Base-by-base conservation (phyloP, 108 stramenopile species). In the Thalassiosira profunda region DNA sequence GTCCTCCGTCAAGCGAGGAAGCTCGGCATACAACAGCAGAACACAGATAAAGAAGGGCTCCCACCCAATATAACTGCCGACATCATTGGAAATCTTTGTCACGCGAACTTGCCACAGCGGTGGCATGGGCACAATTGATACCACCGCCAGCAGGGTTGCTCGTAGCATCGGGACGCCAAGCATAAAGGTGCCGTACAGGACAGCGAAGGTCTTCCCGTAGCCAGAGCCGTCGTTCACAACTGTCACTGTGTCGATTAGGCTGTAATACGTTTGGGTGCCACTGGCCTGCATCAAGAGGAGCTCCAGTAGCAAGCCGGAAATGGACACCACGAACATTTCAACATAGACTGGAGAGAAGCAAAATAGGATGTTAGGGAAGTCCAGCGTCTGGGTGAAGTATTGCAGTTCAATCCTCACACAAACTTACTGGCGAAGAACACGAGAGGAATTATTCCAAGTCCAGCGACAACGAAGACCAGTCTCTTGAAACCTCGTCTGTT, bases 181-280 rank as follows among this genome's bases (percentile, higher is more conserved):
- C 55, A 65, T 94, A 96, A 30, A 96, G 84, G 9, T 91, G 94
- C 92, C 95, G 94, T 25, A 96, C 84, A 62, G 94, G 85, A 12
- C 81, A 83, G 31, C 85, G 85, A 48, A 88, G 28, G 58, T 96
- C 92, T 33, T 92, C 68, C 57, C 92, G 94, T 8, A 96, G 58
- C 8, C 92, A 91, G 47, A 96, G 94, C 80, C 76, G 89, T 46
- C 78, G 68, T 6, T 79, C 66, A 0, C 51, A 14, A 35, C 38
- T 1, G 2, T 23, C 5, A 65, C 64, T 6, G 31, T 25, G 7
- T 65, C 64, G 12, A 65, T 37, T 25, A 65, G 35, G 4, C 52
- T 54, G 53, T 54, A 65, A 52, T 65, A 52, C 10, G 41, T 9
- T 12, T 65, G 15, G 36, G 17, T 37, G 3, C 21, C 18, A 6